A percentile compares a stretch with the other conserved stretches of the same genome.
phyloP scores from a whole-genome alignment of 495 filamentous ascomycete species.

The Neurospora sp. region DNA sequence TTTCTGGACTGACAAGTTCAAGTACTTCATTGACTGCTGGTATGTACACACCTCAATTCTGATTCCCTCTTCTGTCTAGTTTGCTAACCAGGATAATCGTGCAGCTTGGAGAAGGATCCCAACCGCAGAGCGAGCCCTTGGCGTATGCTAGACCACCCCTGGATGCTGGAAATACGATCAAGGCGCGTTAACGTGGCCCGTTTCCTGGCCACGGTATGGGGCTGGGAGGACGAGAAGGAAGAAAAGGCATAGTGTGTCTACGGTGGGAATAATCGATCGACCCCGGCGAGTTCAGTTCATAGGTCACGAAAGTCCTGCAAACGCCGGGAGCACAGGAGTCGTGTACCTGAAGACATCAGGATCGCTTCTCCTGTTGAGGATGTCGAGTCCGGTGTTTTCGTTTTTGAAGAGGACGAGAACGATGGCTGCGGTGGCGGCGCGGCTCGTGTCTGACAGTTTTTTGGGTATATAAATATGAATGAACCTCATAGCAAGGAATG shows the following conservation, averaged over 20 bases:
- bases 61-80: neutral
- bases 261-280: neutral
- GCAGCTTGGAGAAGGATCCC: constrained; percentile 87
- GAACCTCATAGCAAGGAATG: neutral
- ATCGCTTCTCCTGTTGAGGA: neutral
- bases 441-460: neutral
- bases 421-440: neutral
- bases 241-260: neutral
- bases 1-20: constrained; percentile 91
- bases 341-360: neutral
- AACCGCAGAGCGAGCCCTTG: constrained; percentile 80
- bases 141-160: constrained; percentile 98
- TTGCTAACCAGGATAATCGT: neutral
- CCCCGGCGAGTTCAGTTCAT: neutral
- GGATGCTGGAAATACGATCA: constrained; percentile 89
- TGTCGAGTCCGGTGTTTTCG: neutral
- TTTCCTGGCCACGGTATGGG: constrained; percentile 90
- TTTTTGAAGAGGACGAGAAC: neutral
- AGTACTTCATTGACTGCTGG: constrained; percentile 99
- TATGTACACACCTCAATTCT: constrained; percentile 42
- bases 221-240: constrained; percentile 54
- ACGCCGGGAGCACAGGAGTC: neutral
- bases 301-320: neutral
- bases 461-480: neutral
- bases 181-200: constrained; percentile 96